phyloP scores from a whole-genome alignment of 345 rosid species.

The Dipteronia dyeriana region DNA sequence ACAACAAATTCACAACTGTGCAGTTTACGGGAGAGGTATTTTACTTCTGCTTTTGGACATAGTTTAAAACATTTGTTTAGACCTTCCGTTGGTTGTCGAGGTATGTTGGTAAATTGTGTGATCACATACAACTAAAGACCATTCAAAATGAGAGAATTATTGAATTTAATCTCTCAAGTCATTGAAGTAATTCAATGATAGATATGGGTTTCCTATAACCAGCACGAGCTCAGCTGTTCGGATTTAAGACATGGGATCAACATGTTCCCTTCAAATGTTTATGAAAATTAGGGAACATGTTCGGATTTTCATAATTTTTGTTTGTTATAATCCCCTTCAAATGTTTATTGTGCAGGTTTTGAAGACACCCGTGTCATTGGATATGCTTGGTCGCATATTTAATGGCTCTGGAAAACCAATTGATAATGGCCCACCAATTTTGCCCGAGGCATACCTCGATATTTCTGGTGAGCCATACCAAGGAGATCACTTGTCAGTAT shows the following conservation, averaged over 20 bases:
- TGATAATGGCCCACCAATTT: slow-evolving; percentile 92
- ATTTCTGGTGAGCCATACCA: slow-evolving; percentile 64
- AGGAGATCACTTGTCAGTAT: neutral
- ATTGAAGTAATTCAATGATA: neutral
- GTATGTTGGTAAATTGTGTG: neutral
- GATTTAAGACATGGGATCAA: neutral
- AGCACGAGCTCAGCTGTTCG: neutral
- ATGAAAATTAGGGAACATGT: too few relatives aligned
- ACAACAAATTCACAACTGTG: slow-evolving; percentile 87
- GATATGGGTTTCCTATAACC: neutral
- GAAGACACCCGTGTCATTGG: slow-evolving; percentile 93
- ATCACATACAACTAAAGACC: neutral
- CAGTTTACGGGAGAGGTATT: slow-evolving; percentile 94
- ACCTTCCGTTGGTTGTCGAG: neutral
- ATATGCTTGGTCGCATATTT: slow-evolving; percentile 96
- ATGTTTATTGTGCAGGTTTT: slow-evolving; percentile 50
- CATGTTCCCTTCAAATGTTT: too few relatives aligned
- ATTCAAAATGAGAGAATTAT: neutral
- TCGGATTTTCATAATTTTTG: neutral
- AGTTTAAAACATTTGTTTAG: neutral
- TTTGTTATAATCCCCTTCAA: neutral
- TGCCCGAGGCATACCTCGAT: slow-evolving; percentile 94
- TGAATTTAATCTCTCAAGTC: neutral
- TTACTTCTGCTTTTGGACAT: neutral
- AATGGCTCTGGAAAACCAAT: slow-evolving; percentile 98